A percentile compares a stretch with the other conserved stretches of the same genome.
Evolutionary conservation across 106 monocot species (phyloP).

Genomic region (Acorus calamus): DNA sequence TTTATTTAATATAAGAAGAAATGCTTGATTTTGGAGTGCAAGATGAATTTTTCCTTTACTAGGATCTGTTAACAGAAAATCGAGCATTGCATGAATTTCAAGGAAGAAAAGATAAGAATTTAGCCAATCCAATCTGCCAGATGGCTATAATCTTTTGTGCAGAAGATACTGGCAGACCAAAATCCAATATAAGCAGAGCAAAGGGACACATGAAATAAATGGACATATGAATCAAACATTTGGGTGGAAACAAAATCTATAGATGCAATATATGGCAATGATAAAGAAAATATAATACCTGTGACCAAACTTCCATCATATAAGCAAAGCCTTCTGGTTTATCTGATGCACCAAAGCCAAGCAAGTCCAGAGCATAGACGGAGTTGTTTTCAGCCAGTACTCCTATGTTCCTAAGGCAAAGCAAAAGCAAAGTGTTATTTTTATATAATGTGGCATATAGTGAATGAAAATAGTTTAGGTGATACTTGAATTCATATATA

Average conservation of each 20-base stretch:
- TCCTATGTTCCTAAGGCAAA: conserved; percentile 60
- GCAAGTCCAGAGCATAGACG: conserved; percentile 85
- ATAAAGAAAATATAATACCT: conserved; percentile 31
- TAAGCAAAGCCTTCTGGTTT: conserved; percentile 84
- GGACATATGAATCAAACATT: no score
- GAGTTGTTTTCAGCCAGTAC: conserved; percentile 61
- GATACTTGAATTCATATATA: background rate
- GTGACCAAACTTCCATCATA: conserved; percentile 89
- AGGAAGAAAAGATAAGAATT: no score
- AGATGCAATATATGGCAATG: background rate
- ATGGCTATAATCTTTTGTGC: no score
- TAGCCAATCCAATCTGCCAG: no score
- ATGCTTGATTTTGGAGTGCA: background rate
- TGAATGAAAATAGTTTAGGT: background rate
- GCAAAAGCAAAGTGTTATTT: background rate
- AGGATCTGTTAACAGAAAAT: no score
- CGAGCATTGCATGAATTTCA: no score
- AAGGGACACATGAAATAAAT: no score
- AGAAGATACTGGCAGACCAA: no score
- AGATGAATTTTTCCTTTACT: no score
- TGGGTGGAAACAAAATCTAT: no score
- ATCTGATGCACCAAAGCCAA: conserved; percentile 93
- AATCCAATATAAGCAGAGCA: no score
- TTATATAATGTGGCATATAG: background rate
- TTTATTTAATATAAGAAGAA: background rate